phyloP scores from a whole-genome alignment of 495 filamentous ascomycete genomes.

The Cercophora samala region DNA sequence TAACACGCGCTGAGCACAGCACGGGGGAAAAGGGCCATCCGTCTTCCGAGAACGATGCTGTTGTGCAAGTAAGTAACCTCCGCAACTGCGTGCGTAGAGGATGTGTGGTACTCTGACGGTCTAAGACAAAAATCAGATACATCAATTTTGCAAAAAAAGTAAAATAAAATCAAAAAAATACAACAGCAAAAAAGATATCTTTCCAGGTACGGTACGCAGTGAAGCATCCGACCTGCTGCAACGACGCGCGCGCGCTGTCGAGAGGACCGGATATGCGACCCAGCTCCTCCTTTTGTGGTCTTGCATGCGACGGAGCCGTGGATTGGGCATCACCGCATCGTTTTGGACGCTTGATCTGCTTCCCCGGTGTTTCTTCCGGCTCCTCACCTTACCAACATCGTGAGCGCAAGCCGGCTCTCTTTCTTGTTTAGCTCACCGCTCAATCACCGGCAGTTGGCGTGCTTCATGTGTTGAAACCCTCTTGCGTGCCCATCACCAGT shows the following conservation, averaged over 20 bases:
- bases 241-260: conserved; percentile 10
- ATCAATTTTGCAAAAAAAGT: not conserved
- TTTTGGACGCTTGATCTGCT: conserved; percentile 1
- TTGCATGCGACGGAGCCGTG: conserved; percentile 10
- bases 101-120: conserved; percentile 6
- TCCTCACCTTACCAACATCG: conserved; percentile 20
- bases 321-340: conserved; percentile 24
- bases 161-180: too few relatives aligned
- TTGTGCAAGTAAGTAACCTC: conserved; percentile 11
- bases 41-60: not conserved
- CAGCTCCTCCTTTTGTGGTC: not conserved
- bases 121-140: conserved; percentile 11
- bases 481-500: not conserved
- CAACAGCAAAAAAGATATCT: too few relatives aligned
- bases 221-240: not conserved
- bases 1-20: conserved; percentile 6
- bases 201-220: not conserved
- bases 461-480: conserved; percentile 5
- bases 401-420: conserved; percentile 7
- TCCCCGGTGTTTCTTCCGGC: not conserved
- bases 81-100: conserved; percentile 15
- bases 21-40: not conserved
- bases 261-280: conserved; percentile 8
- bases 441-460: conserved; percentile 3
- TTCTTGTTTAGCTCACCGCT: conserved; percentile 15